Percentiles rank a stretch among this genome's conserved stretches.
These are phyloP conservation scores for Stylonectria norvegica DNA, from an alignment of 2,329 filamentous ascomycete species.

Conservation along the genomic window DNA sequence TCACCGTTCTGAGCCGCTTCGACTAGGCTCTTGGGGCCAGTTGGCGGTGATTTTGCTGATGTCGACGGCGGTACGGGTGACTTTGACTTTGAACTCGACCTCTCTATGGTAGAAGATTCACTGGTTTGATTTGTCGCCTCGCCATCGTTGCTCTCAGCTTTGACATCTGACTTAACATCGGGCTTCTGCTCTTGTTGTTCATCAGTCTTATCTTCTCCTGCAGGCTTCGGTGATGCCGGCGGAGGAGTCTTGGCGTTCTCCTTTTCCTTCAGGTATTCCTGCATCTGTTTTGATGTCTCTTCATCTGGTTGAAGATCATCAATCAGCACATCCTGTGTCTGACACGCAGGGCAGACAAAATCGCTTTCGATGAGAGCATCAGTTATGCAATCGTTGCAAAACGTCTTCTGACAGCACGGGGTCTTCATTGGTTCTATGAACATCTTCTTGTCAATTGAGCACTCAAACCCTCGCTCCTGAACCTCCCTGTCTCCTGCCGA, in stretches of 20 bases:
- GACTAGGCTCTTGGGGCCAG: slow-evolving; percentile 27
- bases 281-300: slow-evolving; percentile 73
- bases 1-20: slow-evolving; percentile 35
- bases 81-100: slow-evolving; percentile 40
- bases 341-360: slow-evolving; percentile 90
- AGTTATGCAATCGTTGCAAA: slow-evolving; percentile 99
- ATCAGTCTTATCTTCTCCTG: slow-evolving; percentile 16
- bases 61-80: slow-evolving; percentile 27
- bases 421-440: slow-evolving; percentile 99
- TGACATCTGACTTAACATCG: slow-evolving; percentile 28
- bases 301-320: slow-evolving; percentile 85
- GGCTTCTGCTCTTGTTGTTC: slow-evolving; percentile 41
- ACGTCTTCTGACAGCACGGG: slow-evolving; percentile 96
- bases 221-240: slow-evolving; percentile 31
- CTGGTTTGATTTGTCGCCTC: slow-evolving; percentile 26
- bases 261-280: slow-evolving; percentile 64
- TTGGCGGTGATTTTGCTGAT: slow-evolving; percentile 27
- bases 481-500: slow-evolving; percentile 80
- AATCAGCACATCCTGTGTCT: slow-evolving; percentile 85
- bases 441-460: slow-evolving; percentile 94
- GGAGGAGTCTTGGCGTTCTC: slow-evolving; percentile 45
- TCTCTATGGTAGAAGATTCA: slow-evolving; percentile 25
- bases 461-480: slow-evolving; percentile 84
- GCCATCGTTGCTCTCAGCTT: slow-evolving; percentile 39
- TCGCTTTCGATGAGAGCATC: slow-evolving; percentile 98